A percentile compares a stretch with the other conserved stretches of the same genome.
Conservation (phyloP, 257 asterid species). For the Gynochthodes officinalis region DNA sequence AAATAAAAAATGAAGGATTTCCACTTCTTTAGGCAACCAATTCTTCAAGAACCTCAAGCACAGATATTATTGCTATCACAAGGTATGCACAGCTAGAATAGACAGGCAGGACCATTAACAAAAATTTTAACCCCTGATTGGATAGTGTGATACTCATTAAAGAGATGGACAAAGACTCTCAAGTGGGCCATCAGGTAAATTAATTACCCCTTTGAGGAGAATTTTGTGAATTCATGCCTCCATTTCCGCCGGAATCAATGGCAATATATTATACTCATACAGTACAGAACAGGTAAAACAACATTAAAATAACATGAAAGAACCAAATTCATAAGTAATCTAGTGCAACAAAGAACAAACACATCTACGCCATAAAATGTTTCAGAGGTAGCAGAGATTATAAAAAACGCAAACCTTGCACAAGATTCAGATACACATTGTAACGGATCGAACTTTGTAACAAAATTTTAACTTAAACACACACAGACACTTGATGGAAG, state of each 20-base stretch:
- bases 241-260: slow-evolving; percentile 49
- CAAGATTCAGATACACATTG: slow-evolving; percentile 2
- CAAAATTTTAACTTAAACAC: background rate
- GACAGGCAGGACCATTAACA: slow-evolving; percentile 1
- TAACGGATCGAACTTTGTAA: background rate
- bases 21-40: slow-evolving; percentile 2
- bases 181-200: slow-evolving; percentile 37
- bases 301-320: background rate
- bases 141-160: slow-evolving; percentile 11
- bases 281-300: slow-evolving; percentile 5
- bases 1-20: background rate
- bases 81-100: slow-evolving; percentile 11
- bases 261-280: slow-evolving; percentile 12
- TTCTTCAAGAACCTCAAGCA: slow-evolving; percentile 13
- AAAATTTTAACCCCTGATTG: slow-evolving; percentile 12
- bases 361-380: background rate
- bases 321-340: slow-evolving; percentile 10
- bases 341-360: background rate
- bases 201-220: slow-evolving; percentile 30
- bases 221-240: slow-evolving; percentile 31
- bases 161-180: slow-evolving; percentile 6
- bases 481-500: background rate
- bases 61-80: slow-evolving; percentile 26
- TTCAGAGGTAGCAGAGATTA: background rate
- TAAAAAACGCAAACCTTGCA: background rate